A percentile compares a stretch with the other conserved stretches of the same genome.
Conservation (phyloP, 805 yeast species). For the Lipomyces sp. region DNA sequence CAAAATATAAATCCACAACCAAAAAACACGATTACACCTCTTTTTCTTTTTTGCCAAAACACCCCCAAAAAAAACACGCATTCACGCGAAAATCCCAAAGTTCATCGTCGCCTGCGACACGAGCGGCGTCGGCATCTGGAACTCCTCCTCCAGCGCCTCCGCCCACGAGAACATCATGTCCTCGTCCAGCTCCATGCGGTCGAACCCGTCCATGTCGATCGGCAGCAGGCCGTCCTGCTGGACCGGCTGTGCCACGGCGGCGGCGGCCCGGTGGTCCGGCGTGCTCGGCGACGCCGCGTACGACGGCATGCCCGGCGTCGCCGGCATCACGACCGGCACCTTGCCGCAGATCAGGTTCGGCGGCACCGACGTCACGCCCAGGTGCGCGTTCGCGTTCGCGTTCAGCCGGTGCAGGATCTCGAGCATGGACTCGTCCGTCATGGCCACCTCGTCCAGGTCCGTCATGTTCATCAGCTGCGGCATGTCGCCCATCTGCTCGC, state of each 20-base stretch:
- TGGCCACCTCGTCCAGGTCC: neutral
- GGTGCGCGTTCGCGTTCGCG: neutral
- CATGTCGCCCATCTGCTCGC: neutral
- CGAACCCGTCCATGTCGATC: neutral
- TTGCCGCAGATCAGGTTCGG: constrained; percentile 16
- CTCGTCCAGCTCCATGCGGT: neutral
- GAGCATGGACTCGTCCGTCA: constrained; percentile 4
- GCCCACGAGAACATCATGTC: constrained; percentile 3
- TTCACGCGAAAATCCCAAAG: too few species aligned
- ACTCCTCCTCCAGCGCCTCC: neutral
- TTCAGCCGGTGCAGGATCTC: constrained; percentile 9
- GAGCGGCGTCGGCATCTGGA: neutral
- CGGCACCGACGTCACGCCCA: constrained; percentile 1
- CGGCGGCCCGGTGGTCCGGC: neutral
- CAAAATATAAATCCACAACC: too few species aligned
- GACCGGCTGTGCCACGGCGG: neutral
- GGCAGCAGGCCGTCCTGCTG: neutral
- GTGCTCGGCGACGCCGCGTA: too few species aligned
- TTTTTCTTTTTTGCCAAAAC: too few species aligned
- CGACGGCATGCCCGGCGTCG: constrained; percentile 6
- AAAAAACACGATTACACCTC: too few species aligned
- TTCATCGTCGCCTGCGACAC: too few species aligned
- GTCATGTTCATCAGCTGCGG: neutral
- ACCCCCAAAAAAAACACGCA: too few species aligned
- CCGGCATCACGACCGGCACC: constrained; percentile 10